These are phyloP conservation scores for Gaeumannomyces tritici DNA, from an alignment of 2,329 filamentous ascomycete genomes.

Conservation along the genomic window DNA sequence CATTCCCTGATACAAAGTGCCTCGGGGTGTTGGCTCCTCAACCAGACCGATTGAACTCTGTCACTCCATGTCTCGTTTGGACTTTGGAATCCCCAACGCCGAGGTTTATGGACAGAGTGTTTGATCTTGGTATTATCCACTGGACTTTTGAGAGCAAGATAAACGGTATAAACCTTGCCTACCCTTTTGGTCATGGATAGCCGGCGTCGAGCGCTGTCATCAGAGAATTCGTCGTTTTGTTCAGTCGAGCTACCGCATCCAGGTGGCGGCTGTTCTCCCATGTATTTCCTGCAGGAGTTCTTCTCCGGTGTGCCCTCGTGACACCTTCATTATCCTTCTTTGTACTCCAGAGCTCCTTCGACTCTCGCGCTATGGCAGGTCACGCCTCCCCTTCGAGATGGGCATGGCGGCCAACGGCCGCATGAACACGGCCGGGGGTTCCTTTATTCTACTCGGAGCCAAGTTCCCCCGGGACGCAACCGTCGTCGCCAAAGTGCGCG, in stretches of 20 bases:
- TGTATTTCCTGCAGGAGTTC: no score
- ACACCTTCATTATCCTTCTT: no score
- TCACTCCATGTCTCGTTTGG: background rate
- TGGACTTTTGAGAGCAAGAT: background rate
- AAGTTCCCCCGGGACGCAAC: constrained; percentile 47
- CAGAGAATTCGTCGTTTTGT: no score
- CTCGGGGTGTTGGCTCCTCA: background rate
- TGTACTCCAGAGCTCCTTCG: no score
- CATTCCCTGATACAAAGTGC: background rate
- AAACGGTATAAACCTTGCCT: background rate
- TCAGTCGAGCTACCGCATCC: no score
- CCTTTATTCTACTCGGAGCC: constrained; percentile 50
- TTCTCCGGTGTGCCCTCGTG: no score
- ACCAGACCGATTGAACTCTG: background rate
- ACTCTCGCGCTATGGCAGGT: background rate
- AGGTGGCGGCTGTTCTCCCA: no score
- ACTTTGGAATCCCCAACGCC: background rate
- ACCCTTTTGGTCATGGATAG: background rate
- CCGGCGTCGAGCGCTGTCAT: no score
- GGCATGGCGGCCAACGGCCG: constrained; percentile 53
- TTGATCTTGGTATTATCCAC: background rate
- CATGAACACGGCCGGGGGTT: constrained; percentile 56
- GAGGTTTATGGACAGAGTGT: background rate
- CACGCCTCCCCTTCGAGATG: constrained; percentile 58
- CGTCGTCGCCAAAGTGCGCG: constrained; percentile 48